Evolutionary conservation across 257 asterid genomes (phyloP), one percentile per base, ranked within the genome.

Genomic region (Perilla frutescens): DNA sequence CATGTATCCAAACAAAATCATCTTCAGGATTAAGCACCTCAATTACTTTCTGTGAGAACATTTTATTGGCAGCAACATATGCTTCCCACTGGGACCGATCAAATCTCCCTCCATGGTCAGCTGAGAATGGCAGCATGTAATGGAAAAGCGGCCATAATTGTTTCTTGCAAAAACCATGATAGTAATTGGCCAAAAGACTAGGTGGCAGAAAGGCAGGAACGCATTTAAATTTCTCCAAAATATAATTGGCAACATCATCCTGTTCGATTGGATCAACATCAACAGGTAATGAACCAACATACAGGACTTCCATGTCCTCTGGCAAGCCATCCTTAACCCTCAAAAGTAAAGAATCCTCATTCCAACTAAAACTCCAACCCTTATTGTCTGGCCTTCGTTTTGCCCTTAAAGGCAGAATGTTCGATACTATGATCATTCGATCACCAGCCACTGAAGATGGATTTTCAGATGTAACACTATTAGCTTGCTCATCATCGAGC

Each of bases 21-120:
- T 90, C 96, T 59, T 91, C 97, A 7, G 97, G 96, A 75, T 89
- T 91, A 58, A 89, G 89, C 49, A 91, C 89, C 85, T 91, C 97
- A 68, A 87, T 84, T 32, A 91, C 96, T 81, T 86, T 91, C 77
- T 87, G 93, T 0, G 96, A 85, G 77, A 84, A 91, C 82, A 91
- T 60, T 84, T 84, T 91, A 85, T 91, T 91, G 60, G 88, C 96
- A 50, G 90, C 61, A 54, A 91, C 92, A 80, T 91, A 91, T 14
- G 96, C 96, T 76, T 91, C 93, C 97, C 97, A 91, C 76, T 78
- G 76, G 36, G 91, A 83, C 54, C 97, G 87, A 61, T 91, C 93
- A 68, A 91, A 89, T 62, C 93, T 83, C 66, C 93, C 88, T 44
- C 97, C 97, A 32, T 81, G 92, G 71, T 87, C 92, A 72, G 88